A percentile compares a stretch with the other conserved stretches of the same genome.
Evolutionary conservation across 2,329 filamentous ascomycete species (phyloP).

Genomic region (Sordariomycetes sp.): DNA sequence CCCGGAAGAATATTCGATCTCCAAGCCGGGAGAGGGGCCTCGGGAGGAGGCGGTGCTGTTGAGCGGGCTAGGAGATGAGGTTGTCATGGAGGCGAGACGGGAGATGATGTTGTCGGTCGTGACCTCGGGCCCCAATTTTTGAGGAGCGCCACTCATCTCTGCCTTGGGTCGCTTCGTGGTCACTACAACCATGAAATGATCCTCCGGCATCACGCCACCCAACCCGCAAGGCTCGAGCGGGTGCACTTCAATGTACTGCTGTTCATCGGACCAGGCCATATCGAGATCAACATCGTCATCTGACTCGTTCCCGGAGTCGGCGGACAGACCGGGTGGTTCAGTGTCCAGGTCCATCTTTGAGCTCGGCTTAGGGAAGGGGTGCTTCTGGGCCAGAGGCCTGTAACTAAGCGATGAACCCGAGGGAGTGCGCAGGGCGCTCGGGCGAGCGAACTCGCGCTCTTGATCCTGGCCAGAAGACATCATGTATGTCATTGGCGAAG

Average conservation of each 20-base stretch:
- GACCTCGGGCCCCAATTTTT: conserved; percentile 13
- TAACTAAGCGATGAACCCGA: conserved; percentile 43
- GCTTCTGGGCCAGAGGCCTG: conserved; percentile 37
- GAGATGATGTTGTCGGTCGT: conserved; percentile 29
- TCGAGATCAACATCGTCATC: conserved; percentile 32
- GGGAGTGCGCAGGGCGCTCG: conserved; percentile 24
- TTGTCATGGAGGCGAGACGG: conserved; percentile 31
- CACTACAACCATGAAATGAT: conserved; percentile 52
- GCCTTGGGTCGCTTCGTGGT: conserved; percentile 34
- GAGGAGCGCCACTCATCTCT: conserved; percentile 6
- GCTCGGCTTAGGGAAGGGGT: conserved; percentile 12
- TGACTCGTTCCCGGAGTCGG: conserved; percentile 22
- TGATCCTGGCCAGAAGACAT: conserved; percentile 32
- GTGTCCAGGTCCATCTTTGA: conserved; percentile 18
- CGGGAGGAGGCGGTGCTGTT: not conserved
- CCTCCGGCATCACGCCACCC: conserved; percentile 51
- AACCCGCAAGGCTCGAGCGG: conserved; percentile 49
- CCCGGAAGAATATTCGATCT: conserved; percentile 36
- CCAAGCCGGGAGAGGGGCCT: conserved; percentile 12
- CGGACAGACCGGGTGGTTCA: conserved; percentile 16
- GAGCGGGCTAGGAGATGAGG: conserved; percentile 22
- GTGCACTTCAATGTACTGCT: conserved; percentile 25
- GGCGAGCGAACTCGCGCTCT: conserved; percentile 11
- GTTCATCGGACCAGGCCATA: conserved; percentile 34
- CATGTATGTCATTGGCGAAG: conserved; percentile 38